Conservation (phyloP, 1,284 basidiomycete genomes). For the Mrakiaceae sp. region DNA sequence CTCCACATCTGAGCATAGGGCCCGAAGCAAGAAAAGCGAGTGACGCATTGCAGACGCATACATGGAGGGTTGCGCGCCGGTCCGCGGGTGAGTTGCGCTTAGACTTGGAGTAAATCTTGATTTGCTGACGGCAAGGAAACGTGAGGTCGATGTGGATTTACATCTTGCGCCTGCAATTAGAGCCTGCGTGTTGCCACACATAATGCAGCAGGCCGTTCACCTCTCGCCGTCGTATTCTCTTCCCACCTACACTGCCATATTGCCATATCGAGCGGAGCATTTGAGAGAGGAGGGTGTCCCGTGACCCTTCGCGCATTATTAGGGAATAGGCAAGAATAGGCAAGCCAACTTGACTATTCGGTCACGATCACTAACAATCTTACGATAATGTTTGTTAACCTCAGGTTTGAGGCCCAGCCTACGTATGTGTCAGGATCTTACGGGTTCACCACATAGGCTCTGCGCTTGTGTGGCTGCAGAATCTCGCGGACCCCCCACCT, state of each 20-base stretch:
- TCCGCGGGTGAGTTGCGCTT: slow-evolving; percentile 68
- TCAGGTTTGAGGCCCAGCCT: too few relatives aligned
- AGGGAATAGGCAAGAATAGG: slow-evolving; percentile 47
- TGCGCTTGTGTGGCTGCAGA: too few relatives aligned
- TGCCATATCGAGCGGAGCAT: slow-evolving; percentile 36
- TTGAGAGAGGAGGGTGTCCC: slow-evolving; percentile 47
- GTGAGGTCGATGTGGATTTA: slow-evolving; percentile 65
- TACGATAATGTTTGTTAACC: too few relatives aligned
- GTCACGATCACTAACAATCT: too few relatives aligned
- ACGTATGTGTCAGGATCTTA: too few relatives aligned
- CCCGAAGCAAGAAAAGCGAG: not conserved
- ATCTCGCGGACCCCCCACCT: too few relatives aligned
- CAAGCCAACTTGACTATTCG: too few relatives aligned
- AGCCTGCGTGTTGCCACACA: too few relatives aligned
- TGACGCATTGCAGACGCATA: slow-evolving; percentile 36
- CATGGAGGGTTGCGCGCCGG: slow-evolving; percentile 53
- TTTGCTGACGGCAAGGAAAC: slow-evolving; percentile 35
- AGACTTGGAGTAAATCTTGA: slow-evolving; percentile 75
- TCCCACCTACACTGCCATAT: slow-evolving; percentile 56
- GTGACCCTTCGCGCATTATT: slow-evolving; percentile 59
- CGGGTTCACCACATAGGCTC: too few relatives aligned
- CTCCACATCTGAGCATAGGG: too few relatives aligned
- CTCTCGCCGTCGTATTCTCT: slow-evolving; percentile 85
- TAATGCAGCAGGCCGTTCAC: slow-evolving; percentile 24
- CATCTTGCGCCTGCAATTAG: slow-evolving; percentile 27